phyloP scores from a whole-genome alignment of 768 basidiomycete genomes.

The Xerocomellus dryophilus region DNA sequence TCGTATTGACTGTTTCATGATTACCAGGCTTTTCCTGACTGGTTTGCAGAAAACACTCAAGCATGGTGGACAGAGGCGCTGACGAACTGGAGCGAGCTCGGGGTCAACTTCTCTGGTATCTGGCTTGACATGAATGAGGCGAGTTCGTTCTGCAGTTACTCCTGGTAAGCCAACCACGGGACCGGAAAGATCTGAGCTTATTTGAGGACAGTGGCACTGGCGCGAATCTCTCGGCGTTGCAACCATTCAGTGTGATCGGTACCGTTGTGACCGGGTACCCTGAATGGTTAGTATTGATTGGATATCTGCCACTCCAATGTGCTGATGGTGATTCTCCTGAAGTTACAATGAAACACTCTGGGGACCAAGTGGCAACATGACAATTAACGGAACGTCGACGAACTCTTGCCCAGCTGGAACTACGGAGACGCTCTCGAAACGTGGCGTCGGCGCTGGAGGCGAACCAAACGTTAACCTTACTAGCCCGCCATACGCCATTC shows the following conservation, averaged over 20 bases:
- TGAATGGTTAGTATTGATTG: slow-evolving; percentile 49
- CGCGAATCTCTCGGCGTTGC: slow-evolving; percentile 53
- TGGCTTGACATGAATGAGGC: slow-evolving; percentile 74
- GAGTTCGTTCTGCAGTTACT: slow-evolving; percentile 61
- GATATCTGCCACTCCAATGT: neutral
- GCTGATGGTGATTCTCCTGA: neutral
- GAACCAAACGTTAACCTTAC: slow-evolving; percentile 50
- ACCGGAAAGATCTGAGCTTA: neutral
- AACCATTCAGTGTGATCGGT: slow-evolving; percentile 52
- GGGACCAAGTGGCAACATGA: slow-evolving; percentile 73
- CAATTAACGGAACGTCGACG: slow-evolving; percentile 62
- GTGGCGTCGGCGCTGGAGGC: slow-evolving; percentile 50
- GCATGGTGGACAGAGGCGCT: slow-evolving; percentile 62
- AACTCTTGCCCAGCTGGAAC: slow-evolving; percentile 34
- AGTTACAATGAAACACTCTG: slow-evolving; percentile 63
- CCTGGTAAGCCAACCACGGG: slow-evolving; percentile 39
- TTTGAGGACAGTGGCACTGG: slow-evolving; percentile 41
- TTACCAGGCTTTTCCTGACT: slow-evolving; percentile 56
- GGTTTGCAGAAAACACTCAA: slow-evolving; percentile 52
- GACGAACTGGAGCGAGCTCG: slow-evolving; percentile 48
- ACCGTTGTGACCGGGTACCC: slow-evolving; percentile 57
- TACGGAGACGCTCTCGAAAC: slow-evolving; percentile 29
- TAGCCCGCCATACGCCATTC: slow-evolving; percentile 63
- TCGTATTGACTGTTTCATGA: neutral
- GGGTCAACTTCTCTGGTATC: slow-evolving; percentile 60